Evolutionary conservation across 768 basidiomycete species (phyloP), one percentile per base, ranked within the genome.

Genomic region (Kwoniella newhampshirensis): DNA sequence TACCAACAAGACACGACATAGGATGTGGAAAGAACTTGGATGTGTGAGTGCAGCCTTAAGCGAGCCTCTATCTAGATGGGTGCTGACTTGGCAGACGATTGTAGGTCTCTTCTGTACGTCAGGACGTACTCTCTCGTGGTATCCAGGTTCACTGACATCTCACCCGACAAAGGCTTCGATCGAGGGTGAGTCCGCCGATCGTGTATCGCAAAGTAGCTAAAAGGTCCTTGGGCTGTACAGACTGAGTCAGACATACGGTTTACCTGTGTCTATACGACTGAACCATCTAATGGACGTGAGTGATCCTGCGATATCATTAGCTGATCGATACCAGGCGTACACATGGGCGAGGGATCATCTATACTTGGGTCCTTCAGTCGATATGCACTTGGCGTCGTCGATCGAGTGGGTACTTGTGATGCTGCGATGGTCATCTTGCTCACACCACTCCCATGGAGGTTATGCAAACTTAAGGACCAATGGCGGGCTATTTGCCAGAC

Each of bases 401-500:
- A 55, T 61, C 11, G 66, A 67, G 66, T 66, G 37, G 45, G 64
- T 42, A n/a, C n/a, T n/a, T n/a, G n/a, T n/a, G n/a, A n/a, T n/a
- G n/a, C n/a, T n/a, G n/a, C n/a, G n/a, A n/a, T n/a, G n/a, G n/a
- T n/a, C n/a, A n/a, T n/a, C n/a, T n/a, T n/a, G n/a, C n/a, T n/a
- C n/a, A n/a, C n/a, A n/a, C n/a, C n/a, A n/a, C n/a, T n/a, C n/a
- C n/a, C n/a, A n/a, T n/a, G n/a, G n/a, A 65, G 63, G 20, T 43
- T 67, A 13, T 67, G 65, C 43, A 67, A 63, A 56, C 51, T 63
- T 4, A 67, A 67, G 48, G 65, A 67, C 28, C 61, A 67, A 35
- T 67, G 65, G 65, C 47, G 62, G 17, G 51, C 54, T 2, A 57
- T 67, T 13, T 63, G 58, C 49, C 58, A 63, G 17, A 44, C 50